Evolutionary conservation across 257 asterid genomes (phyloP).

Genomic region (Solanum virginianum): DNA sequence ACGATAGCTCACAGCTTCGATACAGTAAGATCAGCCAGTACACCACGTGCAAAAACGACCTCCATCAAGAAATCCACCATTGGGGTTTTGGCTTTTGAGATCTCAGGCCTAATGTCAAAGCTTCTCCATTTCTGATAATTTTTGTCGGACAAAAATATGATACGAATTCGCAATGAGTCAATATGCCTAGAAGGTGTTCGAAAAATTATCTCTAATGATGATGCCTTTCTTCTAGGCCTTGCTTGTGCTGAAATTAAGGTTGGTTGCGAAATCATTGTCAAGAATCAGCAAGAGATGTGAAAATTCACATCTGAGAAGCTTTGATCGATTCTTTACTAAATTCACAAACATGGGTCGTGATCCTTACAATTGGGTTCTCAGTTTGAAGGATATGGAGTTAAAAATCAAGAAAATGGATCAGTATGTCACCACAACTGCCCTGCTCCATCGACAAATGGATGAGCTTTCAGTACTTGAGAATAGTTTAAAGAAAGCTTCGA

Average conservation of each 20-base stretch:
- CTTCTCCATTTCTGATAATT: constrained; percentile 84
- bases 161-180: constrained; percentile 47
- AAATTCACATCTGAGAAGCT: constrained; percentile 43
- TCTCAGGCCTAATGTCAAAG: constrained; percentile 69
- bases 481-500: constrained; percentile 30
- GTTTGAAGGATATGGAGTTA: constrained; percentile 43
- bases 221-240: constrained; percentile 51
- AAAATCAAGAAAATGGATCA: constrained; percentile 55
- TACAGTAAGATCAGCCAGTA: constrained; percentile 19
- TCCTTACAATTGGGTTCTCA: constrained; percentile 40
- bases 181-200: constrained; percentile 75
- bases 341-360: constrained; percentile 65
- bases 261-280: constrained; percentile 40
- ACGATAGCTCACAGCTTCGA: constrained; percentile 39
- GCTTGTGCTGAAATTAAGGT: constrained; percentile 70
- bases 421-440: constrained; percentile 32
- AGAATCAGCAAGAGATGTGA: constrained; percentile 52
- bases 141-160: constrained; percentile 41
- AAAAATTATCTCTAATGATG: constrained; percentile 79
- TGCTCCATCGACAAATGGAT: constrained; percentile 57
- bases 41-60: constrained; percentile 14
- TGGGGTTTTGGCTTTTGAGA: constrained; percentile 78
- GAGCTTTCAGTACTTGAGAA: constrained; percentile 51
- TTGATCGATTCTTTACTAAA: constrained; percentile 46
- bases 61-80: constrained; percentile 50